These are phyloP conservation scores for Penicillium turbatum DNA, from an alignment of 495 filamentous ascomycete species.

Conservation along the genomic window DNA sequence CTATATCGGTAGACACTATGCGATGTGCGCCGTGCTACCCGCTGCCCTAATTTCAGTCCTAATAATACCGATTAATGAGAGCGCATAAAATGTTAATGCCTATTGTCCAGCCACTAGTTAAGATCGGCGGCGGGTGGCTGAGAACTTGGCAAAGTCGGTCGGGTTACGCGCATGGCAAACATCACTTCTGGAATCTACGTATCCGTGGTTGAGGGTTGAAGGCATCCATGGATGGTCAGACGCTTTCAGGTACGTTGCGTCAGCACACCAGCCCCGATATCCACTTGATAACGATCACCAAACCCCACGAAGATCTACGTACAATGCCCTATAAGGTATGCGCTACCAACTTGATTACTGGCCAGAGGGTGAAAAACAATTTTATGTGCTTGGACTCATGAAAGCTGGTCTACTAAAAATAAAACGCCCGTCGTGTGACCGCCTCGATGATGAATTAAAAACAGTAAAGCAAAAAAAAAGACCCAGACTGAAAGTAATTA, in stretches of 20 bases:
- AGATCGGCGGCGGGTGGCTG: conserved; percentile 1
- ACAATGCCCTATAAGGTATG: not conserved
- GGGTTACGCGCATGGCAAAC: not conserved
- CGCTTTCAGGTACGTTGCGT: too few relatives aligned
- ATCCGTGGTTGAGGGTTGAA: too few relatives aligned
- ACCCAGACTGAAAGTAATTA: not conserved
- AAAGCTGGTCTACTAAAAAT: conserved; percentile 9
- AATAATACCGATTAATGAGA: not conserved
- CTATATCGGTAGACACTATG: not conserved
- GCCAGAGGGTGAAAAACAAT: not conserved
- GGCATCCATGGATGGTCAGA: too few relatives aligned
- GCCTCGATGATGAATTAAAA: not conserved
- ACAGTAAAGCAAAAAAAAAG: conserved; percentile 5
- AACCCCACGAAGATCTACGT: not conserved
- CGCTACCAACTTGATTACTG: too few relatives aligned
- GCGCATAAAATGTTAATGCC: not conserved
- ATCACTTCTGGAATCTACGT: too few relatives aligned
- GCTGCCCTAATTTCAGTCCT: not conserved
- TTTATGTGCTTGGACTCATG: not conserved
- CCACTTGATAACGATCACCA: not conserved
- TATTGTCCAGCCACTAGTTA: not conserved
- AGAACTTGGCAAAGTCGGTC: not conserved
- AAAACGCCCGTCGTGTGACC: conserved; percentile 12
- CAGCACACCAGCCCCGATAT: too few relatives aligned
- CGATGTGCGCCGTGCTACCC: not conserved